Percentiles rank a stretch among this genome's conserved stretches.
phyloP scores from a whole-genome alignment of 2,329 filamentous ascomycete species.

The Ophiocordyceps camponoti-floridani region DNA sequence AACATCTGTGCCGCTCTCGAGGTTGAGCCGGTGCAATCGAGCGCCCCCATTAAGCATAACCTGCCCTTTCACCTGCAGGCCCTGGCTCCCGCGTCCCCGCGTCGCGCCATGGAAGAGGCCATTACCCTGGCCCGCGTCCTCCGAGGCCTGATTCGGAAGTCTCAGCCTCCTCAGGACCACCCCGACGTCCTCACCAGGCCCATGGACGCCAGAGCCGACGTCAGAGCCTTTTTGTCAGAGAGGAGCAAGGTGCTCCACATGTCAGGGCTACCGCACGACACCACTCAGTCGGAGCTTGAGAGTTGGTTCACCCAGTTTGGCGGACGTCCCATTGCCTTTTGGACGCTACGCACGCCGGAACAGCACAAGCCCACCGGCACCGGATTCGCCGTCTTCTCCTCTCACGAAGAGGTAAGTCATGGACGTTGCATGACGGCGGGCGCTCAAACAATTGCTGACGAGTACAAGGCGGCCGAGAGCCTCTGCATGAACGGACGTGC shows the following conservation, averaged over 20 bases:
- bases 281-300: slow-evolving; percentile 94
- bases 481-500: slow-evolving; percentile 98
- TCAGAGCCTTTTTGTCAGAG: slow-evolving; percentile 87
- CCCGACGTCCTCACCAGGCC: slow-evolving; percentile 87
- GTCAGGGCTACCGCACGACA: slow-evolving; percentile 93
- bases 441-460: slow-evolving; percentile 1
- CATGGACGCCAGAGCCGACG: slow-evolving; percentile 92
- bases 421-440: background rate
- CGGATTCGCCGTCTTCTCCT: slow-evolving; percentile 96
- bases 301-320: slow-evolving; percentile 99
- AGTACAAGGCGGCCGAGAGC: slow-evolving; percentile 70
- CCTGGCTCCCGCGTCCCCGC: slow-evolving; percentile 82
- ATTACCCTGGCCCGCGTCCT: slow-evolving; percentile 87
- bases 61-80: slow-evolving; percentile 95
- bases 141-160: slow-evolving; percentile 85
- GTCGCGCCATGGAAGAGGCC: slow-evolving; percentile 93
- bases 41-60: slow-evolving; percentile 96
- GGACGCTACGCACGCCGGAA: slow-evolving; percentile 92
- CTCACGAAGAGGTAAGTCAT: slow-evolving; percentile 80
- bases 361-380: slow-evolving; percentile 99
- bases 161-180: slow-evolving; percentile 82
- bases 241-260: slow-evolving; percentile 96
- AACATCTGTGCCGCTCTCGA: slow-evolving; percentile 98
- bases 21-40: slow-evolving; percentile 93
- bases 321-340: slow-evolving; percentile 93